phyloP scores from a whole-genome alignment of 108 stramenopile species.

The Nitzschia sp. region DNA sequence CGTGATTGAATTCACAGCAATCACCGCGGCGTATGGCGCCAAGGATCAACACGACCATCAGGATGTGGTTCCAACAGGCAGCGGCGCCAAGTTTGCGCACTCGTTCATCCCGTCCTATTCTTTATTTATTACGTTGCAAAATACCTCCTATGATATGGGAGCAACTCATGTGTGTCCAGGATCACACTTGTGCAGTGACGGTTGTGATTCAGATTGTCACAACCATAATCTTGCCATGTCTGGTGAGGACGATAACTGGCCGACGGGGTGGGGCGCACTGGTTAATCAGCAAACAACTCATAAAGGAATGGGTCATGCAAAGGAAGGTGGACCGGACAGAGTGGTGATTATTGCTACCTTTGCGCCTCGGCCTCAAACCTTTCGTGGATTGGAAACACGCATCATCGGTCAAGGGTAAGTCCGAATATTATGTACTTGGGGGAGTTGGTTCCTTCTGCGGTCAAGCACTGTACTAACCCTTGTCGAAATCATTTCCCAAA shows the following conservation, averaged over 20 bases:
- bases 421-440: no score
- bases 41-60: conserved; percentile 45
- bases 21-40: conserved; percentile 59
- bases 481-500: no score
- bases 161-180: conserved; percentile 62
- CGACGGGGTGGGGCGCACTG: conserved; percentile 49
- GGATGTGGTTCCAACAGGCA: conserved; percentile 44
- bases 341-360: conserved; percentile 61
- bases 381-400: conserved; percentile 6
- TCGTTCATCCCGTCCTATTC: conserved; percentile 57
- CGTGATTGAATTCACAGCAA: conserved; percentile 64
- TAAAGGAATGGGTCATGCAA: conserved; percentile 49
- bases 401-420: conserved; percentile 37
- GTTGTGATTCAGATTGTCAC: conserved; percentile 26
- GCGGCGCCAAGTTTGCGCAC: conserved; percentile 37
- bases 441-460: no score
- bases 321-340: conserved; percentile 43
- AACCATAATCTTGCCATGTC: conserved; percentile 29
- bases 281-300: conserved; percentile 62
- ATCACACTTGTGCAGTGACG: conserved; percentile 50
- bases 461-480: no score
- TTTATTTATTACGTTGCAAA: conserved; percentile 51
- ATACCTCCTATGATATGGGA: conserved; percentile 58
- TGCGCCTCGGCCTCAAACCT: conserved; percentile 48
- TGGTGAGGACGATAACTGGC: conserved; percentile 34